Conservation (phyloP, 176 grass and related monocot genomes). For the Cymbopogon citratus region DNA sequence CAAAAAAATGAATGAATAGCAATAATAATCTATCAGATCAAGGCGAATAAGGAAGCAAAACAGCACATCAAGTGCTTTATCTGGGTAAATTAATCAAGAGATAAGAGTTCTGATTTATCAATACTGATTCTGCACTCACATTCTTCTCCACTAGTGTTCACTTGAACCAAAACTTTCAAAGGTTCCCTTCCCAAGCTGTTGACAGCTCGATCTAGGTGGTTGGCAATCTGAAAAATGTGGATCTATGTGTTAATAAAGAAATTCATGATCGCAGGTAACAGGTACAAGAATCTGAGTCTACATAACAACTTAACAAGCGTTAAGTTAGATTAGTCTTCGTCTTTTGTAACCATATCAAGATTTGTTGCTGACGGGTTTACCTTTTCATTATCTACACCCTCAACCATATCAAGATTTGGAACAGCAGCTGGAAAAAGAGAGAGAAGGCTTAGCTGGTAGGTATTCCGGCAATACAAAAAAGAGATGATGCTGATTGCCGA, state of each 20-base stretch:
- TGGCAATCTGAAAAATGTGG: slow-evolving; percentile 59
- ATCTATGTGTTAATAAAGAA: neutral
- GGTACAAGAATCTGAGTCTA: neutral
- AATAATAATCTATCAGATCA: neutral
- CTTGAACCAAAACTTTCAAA: slow-evolving; percentile 87
- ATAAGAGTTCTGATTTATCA: neutral
- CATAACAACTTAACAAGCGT: neutral
- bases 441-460: neutral
- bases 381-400: slow-evolving; percentile 82
- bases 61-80: neutral
- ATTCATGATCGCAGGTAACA: neutral
- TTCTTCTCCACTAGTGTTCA: slow-evolving; percentile 98
- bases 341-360: too few species aligned
- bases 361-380: slow-evolving; percentile 28
- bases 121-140: slow-evolving; percentile 46
- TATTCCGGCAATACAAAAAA: neutral
- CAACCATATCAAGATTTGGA: slow-evolving; percentile 89
- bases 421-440: slow-evolving; percentile 47
- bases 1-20: neutral
- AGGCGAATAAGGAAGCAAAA: neutral
- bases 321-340: neutral
- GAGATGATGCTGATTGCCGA: neutral
- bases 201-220: slow-evolving; percentile 73
- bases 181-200: slow-evolving; percentile 65
- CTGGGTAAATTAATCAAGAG: neutral